Base-by-base conservation (phyloP, 768 basidiomycete species). In the Clathrus columnatus region DNA sequence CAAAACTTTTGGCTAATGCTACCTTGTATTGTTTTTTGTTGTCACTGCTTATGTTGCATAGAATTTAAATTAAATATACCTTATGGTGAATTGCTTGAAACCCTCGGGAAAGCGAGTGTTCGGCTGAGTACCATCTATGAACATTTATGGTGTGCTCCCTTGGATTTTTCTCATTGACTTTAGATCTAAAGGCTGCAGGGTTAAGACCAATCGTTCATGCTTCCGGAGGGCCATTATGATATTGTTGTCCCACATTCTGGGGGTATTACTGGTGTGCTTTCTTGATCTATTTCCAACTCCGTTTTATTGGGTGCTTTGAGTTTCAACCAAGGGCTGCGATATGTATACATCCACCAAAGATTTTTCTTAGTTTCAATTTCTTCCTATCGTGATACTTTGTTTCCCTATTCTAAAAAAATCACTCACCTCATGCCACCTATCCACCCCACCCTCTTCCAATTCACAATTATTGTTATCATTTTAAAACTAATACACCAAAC, bases 101-200 rank as follows among this genome's bases (percentile, higher is more conserved):
- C 85, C 77, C 74, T 99, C 1, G 81, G 85, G 6, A 71, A 71
- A 45, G 82, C 92, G 1, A 87, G 84, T 59, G 77, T 97, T 16
- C 94, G 95, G 0, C 66, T 98, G 23, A 94, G 90, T 64, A 96
- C 95, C 14, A 99, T 99, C 0, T 93, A 98, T 64, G 95, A 99
- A 68, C 95, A 99, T 67, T 89, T 62, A 95, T 98, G 94, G 94
- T 89, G 48, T 60, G 79, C 67, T 20, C 60, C 27, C 61, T 54
- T 57, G 49, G 52, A 20, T 58, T 54, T 7, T 57, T 57, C 18
- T 20, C 54, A 8, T 46, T 58, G 24, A 50, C 54, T 57, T 44
- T 59, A 47, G 59, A 62, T 57, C 61, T 51, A 4, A 59, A 97
- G 94, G 94, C 92, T 8, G 92, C 96, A 3, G 95, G 95, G 0